Evolutionary conservation across 495 filamentous ascomycete genomes (phyloP), one percentile per base, ranked within the genome.

Genomic region (Trichoderma orchidacearum): DNA sequence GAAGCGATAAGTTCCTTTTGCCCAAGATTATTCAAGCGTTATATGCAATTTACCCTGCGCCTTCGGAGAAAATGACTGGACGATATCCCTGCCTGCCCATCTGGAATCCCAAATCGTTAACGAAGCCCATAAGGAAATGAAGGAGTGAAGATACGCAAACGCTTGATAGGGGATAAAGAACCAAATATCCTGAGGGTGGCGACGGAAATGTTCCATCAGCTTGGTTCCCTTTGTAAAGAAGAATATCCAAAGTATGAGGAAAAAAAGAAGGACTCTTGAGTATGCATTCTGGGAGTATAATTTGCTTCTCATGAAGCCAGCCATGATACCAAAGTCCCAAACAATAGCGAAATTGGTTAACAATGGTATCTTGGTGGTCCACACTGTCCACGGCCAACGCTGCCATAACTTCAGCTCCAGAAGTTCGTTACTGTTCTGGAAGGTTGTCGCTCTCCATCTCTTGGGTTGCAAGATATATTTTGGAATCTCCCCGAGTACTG

Each of bases 361-460:
- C n/a, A n/a, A n/a, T 35, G 32, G 32, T 8, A 35, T n/a, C 8
- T n/a, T n/a, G 0, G 41, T 41, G 3, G 61, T 59, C 7, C 13
- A 86, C 5, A 77, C 73, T 62, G 75, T 80, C 75, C 80, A 86
- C 1, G 80, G 81, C 7, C 23, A 50, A 21, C 41, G 41, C 55
- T 86, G 78, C 38, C 62, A 63, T 21, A 54, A 30, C 62, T 61
- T 64, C 15, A 65, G 25, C 7, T 70, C 69, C 56, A 81, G 70
- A 55, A 86, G 69, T n/a, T n/a, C 54, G 71, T 79, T 25, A 72
- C 77, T 86, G 64, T 75, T 82, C 5, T 84, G 71, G 80, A 80
- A 86, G 34, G 81, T 86, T 11, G 81, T 86, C 17, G 83, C 75
- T 0, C 73, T 71, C 83, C 81, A 85, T 5, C 82, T 71, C 5